Percentiles rank a stretch among this genome's conserved stretches.
Evolutionary conservation across 2,329 filamentous ascomycete species (phyloP).

Genomic region (Pestalotiopsis sp.): DNA sequence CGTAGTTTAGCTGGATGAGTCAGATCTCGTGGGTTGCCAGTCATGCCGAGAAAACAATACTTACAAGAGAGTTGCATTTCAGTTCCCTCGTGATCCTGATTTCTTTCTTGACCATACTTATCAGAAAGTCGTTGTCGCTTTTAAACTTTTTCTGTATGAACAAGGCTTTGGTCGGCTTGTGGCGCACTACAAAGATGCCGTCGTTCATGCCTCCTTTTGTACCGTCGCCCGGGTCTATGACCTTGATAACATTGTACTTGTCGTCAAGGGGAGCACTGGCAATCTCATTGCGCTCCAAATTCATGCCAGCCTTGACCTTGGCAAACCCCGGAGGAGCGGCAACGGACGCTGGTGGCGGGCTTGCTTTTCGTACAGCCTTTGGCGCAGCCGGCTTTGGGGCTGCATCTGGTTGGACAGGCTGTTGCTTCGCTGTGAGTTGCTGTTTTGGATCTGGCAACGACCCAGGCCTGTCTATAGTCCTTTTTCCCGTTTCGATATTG

Average conservation of each 20-base stretch:
- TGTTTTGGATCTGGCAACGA: neutral
- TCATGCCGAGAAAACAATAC: no score
- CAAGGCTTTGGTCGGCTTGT: slow-evolving; percentile 3
- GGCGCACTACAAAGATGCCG: slow-evolving; percentile 14
- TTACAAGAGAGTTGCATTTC: slow-evolving; percentile 2
- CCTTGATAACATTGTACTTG: slow-evolving; percentile 13
- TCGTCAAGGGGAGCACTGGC: neutral
- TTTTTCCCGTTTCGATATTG: neutral
- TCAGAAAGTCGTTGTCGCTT: neutral
- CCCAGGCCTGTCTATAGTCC: neutral
- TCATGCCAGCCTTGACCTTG: neutral
- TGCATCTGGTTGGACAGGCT: neutral
- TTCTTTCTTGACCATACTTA: slow-evolving; percentile 11
- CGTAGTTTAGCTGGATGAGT: neutral
- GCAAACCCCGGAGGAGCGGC: neutral
- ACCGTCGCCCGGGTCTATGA: slow-evolving; percentile 12
- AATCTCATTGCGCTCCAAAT: neutral
- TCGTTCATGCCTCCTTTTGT: slow-evolving; percentile 16
- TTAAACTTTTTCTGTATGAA: slow-evolving; percentile 17
- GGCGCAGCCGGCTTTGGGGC: neutral
- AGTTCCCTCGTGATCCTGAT: slow-evolving; percentile 12
- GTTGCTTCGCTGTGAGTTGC: neutral
- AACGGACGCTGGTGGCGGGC: neutral
- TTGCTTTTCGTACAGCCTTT: neutral
- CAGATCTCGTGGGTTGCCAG: no score